Evolutionary conservation across 2,329 filamentous ascomycete genomes (phyloP), one percentile per base, ranked within the genome.

Genomic region (Sphaerulina populicola): DNA sequence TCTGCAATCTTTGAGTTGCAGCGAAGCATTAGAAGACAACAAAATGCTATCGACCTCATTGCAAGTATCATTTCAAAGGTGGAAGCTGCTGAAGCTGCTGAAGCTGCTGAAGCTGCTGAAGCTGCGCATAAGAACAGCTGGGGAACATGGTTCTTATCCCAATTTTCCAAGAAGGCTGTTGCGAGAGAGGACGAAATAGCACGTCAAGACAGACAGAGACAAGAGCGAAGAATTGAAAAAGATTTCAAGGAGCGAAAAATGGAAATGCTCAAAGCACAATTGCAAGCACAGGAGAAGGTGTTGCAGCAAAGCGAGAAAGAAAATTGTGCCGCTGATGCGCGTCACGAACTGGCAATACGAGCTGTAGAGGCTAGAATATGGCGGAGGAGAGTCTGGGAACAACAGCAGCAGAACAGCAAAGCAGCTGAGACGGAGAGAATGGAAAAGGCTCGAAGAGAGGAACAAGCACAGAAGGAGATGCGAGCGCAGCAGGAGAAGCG

Each of bases 101-200:
- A 27, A 51, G 61, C 58, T 37, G 61, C 61, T 18, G 65, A 68
- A 36, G 60, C 54, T 2, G 62, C 60, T 12, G 56, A 52, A 47
- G 64, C 65, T 33, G 65, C 63, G 54, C 39, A 48, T 45, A 64
- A 62, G 51, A 67, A 66, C 31, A 67, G 62, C 54, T 69, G 64
- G 67, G 45, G 30, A 40, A 52, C 53, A 49, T 65, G 63, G 66
- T 43, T 63, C 8, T 27, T 68, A 23, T 67, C 64, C 27, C 56
- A 59, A 21, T 47, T 69, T 42, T 62, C 57, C 50, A 66, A 64
- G 47, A 59, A 57, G 51, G 21, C 27, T 38, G 56, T 59, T 44
- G 62, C 66, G 1, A 63, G 49, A 14, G 66, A 68, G n/a, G 63
- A 68, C 14, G 62, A 65, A 40, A 70, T 66, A 47, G 62, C 48